Base-by-base conservation (phyloP, 2,329 filamentous ascomycete species). In the Cytospora piceicola region DNA sequence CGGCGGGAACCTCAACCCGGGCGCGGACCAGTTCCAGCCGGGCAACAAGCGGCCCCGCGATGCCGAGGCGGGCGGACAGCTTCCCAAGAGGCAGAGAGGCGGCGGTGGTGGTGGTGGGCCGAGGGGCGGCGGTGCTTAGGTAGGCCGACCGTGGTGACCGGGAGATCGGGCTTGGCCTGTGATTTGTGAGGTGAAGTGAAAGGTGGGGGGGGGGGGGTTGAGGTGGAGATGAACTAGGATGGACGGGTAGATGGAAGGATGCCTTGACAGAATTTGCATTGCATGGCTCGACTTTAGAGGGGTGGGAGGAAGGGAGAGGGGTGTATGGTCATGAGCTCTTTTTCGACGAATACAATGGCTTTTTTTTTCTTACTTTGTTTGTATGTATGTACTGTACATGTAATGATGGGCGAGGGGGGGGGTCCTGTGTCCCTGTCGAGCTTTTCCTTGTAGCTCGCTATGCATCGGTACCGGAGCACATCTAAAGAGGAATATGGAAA, bases 31-130 rank as follows among this genome's bases (percentile, higher is more conserved):
- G 67, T 82, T 85, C 69, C 83, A 84, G 32, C 80, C 82, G 20
- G 82, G 83, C 27, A 84, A 81, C 70, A 87, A 87, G 75, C 78
- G 85, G 42, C 79, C 82, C 24, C 79, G 84, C 63, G 84, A 86
- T 63, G 75, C 74, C 17, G 78, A 79, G 52, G 69, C 70, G 11
- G 75, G 74, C 1, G 63, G 56, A 3, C 62, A 62, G 51, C 57
- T 57, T 12, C 69, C 73, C n/a, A 80, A 80, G 73, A 73, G 77
- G 67, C 73, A 75, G 58, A 73, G 77, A 61, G 76, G 75, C 57
- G 78, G 75, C 58, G 78, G 71, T 15, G 72, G 68, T 27, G 77
- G 71, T 17, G 72, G 68, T 27, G 69, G 68, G 6, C 39, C 53
- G 12, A 52, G 57, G 12, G 39, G 51, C n/a, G 61, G 61, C 22